Evolutionary conservation across 202 grass and related monocot species (phyloP).

Genomic region (Miscanthus sacchariflorus): DNA sequence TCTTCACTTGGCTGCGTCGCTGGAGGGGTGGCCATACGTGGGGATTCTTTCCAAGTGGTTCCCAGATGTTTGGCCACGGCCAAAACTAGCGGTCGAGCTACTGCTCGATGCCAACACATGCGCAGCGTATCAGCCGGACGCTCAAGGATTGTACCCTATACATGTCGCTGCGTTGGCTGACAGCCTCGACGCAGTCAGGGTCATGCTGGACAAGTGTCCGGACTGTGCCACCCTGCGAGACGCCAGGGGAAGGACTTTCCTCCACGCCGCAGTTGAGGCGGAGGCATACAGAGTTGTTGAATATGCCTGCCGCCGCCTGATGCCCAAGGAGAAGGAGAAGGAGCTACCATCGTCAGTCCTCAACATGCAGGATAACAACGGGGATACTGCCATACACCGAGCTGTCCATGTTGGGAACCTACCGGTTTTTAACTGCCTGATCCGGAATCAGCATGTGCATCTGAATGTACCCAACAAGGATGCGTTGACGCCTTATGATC

Average conservation of each 20-base stretch:
- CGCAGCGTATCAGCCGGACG: neutral
- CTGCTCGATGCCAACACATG: neutral
- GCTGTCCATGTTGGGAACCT: neutral
- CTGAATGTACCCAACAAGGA: conserved; percentile 13
- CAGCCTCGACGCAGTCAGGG: neutral
- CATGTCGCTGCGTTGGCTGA: neutral
- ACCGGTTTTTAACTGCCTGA: neutral
- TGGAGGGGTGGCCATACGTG: conserved; percentile 15
- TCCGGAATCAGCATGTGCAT: neutral
- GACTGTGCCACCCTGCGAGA: conserved; percentile 2
- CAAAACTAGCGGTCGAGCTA: neutral
- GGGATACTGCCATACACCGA: conserved; percentile 39
- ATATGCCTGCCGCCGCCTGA: neutral
- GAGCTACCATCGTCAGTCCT: neutral
- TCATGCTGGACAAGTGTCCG: neutral
- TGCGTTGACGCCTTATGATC: conserved; percentile 20
- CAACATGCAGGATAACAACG: conserved; percentile 18
- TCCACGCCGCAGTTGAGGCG: neutral
- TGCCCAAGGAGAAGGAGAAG: no score
- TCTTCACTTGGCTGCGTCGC: neutral
- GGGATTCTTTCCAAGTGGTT: neutral
- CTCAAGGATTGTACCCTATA: neutral
- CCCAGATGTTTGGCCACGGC: neutral
- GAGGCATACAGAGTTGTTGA: fast-evolving
- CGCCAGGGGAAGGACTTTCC: neutral